These are phyloP conservation scores for Phytopythium vexans DNA, from an alignment of 352 stramenopile species.

Conservation along the genomic window DNA sequence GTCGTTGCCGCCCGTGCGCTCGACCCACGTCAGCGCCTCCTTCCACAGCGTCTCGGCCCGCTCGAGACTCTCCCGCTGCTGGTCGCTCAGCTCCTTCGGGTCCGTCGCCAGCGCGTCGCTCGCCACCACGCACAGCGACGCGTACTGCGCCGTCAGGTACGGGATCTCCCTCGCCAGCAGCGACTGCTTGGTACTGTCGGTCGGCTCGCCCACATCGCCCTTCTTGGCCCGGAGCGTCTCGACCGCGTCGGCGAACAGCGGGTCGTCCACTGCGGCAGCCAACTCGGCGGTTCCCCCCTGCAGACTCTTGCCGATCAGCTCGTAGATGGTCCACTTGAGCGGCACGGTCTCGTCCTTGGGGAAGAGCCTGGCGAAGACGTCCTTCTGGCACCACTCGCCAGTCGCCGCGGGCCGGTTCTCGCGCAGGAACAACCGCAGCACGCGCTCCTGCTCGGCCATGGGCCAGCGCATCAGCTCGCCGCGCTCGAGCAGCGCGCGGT, in stretches of 20 bases:
- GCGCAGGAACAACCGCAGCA: constrained; percentile 59
- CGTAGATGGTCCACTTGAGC: constrained; percentile 72
- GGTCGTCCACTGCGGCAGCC: constrained; percentile 41
- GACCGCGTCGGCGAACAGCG: constrained; percentile 51
- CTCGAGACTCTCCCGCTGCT: constrained; percentile 45
- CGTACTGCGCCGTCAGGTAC: constrained; percentile 71
- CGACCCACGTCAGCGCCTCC: constrained; percentile 60
- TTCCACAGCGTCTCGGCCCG: constrained; percentile 70
- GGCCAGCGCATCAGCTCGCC: constrained; percentile 75
- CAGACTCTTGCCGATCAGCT: constrained; percentile 55
- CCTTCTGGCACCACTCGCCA: constrained; percentile 53
- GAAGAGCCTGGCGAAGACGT: constrained; percentile 46
- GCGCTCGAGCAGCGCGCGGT: constrained; percentile 58
- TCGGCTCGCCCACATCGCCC: constrained; percentile 35
- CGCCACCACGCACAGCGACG: constrained; percentile 45
- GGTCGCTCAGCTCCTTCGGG: constrained; percentile 24
- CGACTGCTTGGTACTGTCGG: constrained; percentile 32
- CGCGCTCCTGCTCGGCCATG: constrained; percentile 62
- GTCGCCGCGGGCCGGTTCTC: constrained; percentile 43
- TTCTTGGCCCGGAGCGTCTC: constrained; percentile 65
- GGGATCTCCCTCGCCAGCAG: constrained; percentile 62
- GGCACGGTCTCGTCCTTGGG: constrained; percentile 58
- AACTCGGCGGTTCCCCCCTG: constrained; percentile 32
- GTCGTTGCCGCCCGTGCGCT: constrained; percentile 38
- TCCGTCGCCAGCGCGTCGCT: constrained; percentile 30